Conservation (phyloP, 352 stramenopile species). For the Globisporangium solare region DNA sequence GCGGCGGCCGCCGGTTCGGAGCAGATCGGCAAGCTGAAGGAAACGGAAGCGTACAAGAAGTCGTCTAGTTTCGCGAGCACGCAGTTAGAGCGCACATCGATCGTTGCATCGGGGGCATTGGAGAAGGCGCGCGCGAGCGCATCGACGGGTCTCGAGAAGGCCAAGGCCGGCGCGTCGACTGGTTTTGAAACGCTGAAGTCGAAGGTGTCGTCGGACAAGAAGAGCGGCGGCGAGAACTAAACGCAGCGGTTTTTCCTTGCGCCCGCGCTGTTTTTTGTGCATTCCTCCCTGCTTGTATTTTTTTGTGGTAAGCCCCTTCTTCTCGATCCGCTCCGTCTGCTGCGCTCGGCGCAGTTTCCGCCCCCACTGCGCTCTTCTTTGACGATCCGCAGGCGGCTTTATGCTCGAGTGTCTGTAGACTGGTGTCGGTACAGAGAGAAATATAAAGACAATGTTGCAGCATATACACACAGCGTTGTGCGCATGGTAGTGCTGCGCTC, state of each 20-base stretch:
- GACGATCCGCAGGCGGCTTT: too few relatives aligned
- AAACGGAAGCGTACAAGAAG: slow-evolving; percentile 84
- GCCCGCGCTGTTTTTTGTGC: too few relatives aligned
- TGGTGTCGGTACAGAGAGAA: too few relatives aligned
- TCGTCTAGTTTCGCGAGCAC: slow-evolving; percentile 55
- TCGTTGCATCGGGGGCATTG: slow-evolving; percentile 59
- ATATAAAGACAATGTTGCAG: too few relatives aligned
- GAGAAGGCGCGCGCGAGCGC: slow-evolving; percentile 72
- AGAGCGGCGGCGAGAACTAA: slow-evolving; percentile 31
- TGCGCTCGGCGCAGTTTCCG: too few relatives aligned
- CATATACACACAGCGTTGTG: too few relatives aligned
- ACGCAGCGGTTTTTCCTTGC: neutral
- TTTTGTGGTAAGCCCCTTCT: too few relatives aligned
- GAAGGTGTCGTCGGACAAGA: slow-evolving; percentile 59
- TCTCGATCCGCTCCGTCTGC: too few relatives aligned
- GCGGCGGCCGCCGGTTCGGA: slow-evolving; percentile 62
- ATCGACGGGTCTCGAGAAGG: slow-evolving; percentile 65
- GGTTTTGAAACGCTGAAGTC: slow-evolving; percentile 76
- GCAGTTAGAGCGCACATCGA: slow-evolving; percentile 53
- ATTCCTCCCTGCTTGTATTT: too few relatives aligned
- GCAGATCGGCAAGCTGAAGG: slow-evolving; percentile 76
- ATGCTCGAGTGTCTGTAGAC: too few relatives aligned
- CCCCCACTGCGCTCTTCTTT: too few relatives aligned
- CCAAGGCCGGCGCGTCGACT: slow-evolving; percentile 65
- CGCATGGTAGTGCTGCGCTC: too few relatives aligned